A percentile compares a stretch with the other conserved stretches of the same genome.
These are phyloP conservation scores for Porpolomopsis calyptriformis DNA, from an alignment of 768 basidiomycete genomes.

Conservation along the genomic window DNA sequence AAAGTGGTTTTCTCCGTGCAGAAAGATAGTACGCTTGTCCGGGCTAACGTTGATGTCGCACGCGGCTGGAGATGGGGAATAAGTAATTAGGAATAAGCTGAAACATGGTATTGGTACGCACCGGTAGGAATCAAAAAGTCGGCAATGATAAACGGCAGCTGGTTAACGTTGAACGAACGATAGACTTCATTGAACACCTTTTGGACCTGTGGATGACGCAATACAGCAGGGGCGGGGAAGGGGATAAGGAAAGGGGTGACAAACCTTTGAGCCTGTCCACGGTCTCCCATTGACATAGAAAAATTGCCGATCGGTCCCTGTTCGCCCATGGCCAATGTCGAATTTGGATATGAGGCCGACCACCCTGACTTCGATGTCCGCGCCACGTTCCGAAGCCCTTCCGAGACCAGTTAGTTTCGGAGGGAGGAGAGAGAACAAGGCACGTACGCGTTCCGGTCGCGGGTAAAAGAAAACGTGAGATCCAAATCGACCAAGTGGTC, in stretches of 20 bases:
- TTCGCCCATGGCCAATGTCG: conserved; percentile 58
- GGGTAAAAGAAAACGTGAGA: conserved; percentile 22
- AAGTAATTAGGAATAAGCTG: neutral
- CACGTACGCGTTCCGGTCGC: neutral
- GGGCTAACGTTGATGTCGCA: conserved; percentile 94
- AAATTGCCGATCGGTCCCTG: conserved; percentile 79
- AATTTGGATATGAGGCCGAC: conserved; percentile 83
- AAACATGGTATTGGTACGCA: conserved; percentile 23
- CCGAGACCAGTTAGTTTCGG: too few species aligned
- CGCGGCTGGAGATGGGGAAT: conserved; percentile 35
- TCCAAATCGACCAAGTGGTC: conserved; percentile 69
- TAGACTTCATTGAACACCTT: conserved; percentile 92
- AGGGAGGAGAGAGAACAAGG: too few species aligned
- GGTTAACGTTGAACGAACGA: conserved; percentile 60
- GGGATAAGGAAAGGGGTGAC: neutral
- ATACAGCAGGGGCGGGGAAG: neutral
- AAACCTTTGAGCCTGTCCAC: conserved; percentile 65
- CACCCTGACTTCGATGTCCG: conserved; percentile 39
- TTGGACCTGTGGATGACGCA: conserved; percentile 48
- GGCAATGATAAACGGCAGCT: conserved; percentile 74
- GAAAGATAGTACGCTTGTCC: conserved; percentile 89
- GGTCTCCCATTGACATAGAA: conserved; percentile 91
- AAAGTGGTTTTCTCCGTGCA: conserved; percentile 79
- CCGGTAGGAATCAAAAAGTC: conserved; percentile 76
- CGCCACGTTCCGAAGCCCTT: conserved; percentile 10